These are phyloP conservation scores for Citrus unshiu DNA, from an alignment of 345 rosid species.

Conservation along the genomic window DNA sequence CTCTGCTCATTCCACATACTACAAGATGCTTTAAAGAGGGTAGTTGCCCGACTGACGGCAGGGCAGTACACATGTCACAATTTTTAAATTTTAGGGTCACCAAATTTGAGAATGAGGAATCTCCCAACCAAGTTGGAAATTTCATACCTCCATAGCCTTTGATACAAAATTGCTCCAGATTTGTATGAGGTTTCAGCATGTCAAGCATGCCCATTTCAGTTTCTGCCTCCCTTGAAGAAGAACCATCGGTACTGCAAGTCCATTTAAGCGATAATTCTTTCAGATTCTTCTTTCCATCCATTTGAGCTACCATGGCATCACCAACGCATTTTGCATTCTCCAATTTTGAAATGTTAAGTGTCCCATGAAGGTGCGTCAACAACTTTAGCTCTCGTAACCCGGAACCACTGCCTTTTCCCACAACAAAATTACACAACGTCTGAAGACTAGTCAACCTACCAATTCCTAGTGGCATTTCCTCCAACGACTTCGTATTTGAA, in stretches of 20 bases:
- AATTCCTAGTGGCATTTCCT: slow-evolving; percentile 1
- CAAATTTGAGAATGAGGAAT: slow-evolving; percentile 11
- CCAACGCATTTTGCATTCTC: not conserved
- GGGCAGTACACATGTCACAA: not conserved
- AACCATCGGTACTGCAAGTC: not conserved
- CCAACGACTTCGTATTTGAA: not conserved
- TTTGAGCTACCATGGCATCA: slow-evolving; percentile 18
- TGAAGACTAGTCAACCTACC: not conserved
- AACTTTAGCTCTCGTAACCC: not conserved
- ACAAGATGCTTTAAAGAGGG: not conserved
- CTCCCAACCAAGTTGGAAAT: slow-evolving; percentile 11
- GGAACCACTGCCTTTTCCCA: not conserved
- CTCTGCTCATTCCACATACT: not conserved
- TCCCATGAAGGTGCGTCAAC: not conserved
- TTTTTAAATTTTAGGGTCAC: not conserved
- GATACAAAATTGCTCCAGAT: not conserved
- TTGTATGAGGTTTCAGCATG: not conserved
- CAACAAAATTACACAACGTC: not conserved
- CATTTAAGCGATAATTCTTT: slow-evolving; percentile 13
- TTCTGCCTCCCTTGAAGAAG: not conserved
- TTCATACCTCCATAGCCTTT: not conserved
- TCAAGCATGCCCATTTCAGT: not conserved
- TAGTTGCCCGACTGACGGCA: slow-evolving; percentile 9
- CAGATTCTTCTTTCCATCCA: slow-evolving; percentile 25
- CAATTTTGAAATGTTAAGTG: not conserved